Base-by-base conservation (phyloP, 2,329 filamentous ascomycete species). In the Penicillium sp. region DNA sequence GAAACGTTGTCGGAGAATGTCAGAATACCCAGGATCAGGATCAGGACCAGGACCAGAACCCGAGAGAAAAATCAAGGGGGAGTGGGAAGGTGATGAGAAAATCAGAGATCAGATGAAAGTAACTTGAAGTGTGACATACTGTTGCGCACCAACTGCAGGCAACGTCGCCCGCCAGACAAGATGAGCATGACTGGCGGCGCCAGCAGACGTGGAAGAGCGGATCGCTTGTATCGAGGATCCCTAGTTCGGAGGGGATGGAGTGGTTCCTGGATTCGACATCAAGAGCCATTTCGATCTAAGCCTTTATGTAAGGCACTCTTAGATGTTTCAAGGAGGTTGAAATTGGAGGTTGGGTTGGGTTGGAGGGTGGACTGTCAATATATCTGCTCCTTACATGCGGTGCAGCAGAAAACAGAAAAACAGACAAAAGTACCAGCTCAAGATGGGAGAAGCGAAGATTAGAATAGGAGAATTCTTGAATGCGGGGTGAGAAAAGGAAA, bases 61-160 rank as follows among this genome's bases (percentile, higher is more conserved):
- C n/a, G n/a, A n/a, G n/a, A n/a, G n/a, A n/a, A n/a, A n/a, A n/a
- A n/a, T n/a, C n/a, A n/a, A n/a, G n/a, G n/a, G n/a, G n/a, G n/a
- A n/a, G n/a, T n/a, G n/a, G n/a, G 9, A 10, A 33, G 6, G 13
- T n/a, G 5, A 13, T 8, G 31, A 11, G 14, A 33, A 14, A 14
- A 14, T 4, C 13, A 33, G 10, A n/a, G 14, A 10, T 13, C 10
- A 5, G 13, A 7, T 11, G 31, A 10, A 8, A 33, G 6, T 29
- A 2, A 21, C 5, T 11, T 13, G 10, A 11, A 7, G 40, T 34
- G 19, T 64, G 61, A 57, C 62, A 21, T 73, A 75, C 73, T 53
- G 67, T 67, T 18, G 72, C 60, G 48, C 73, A 75, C 73, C 73
- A 75, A 43, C 71, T 75, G 61, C 73, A 75, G 7, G 62, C 55